Evolutionary conservation across 345 rosid species (phyloP).

Genomic region (Arabis alpina): DNA sequence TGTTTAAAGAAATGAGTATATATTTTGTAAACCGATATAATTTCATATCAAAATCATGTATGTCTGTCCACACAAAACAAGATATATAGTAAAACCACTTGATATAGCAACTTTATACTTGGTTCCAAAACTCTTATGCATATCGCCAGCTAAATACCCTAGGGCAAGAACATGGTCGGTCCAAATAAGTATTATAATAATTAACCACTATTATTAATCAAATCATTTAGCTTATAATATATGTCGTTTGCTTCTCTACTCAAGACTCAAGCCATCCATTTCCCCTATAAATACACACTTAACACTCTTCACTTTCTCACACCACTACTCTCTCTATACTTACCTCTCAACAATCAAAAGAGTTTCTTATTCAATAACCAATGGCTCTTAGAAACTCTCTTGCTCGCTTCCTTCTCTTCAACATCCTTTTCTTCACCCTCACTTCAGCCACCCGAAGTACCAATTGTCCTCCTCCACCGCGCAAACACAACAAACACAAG

Average conservation of each 20-base stretch:
- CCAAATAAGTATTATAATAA: constrained; percentile 26
- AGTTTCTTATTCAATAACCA: constrained; percentile 15
- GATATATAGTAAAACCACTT: constrained; percentile 11
- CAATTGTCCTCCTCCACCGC: constrained; percentile 48
- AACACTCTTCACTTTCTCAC: constrained; percentile 22
- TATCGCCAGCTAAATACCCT: constrained; percentile 40
- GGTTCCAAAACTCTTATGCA: constrained; percentile 23
- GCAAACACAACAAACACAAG: constrained; percentile 41
- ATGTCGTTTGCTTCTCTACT: neutral
- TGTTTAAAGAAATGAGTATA: too few relatives aligned
- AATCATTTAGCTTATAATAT: constrained; percentile 15
- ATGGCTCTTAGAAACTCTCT: constrained; percentile 57
- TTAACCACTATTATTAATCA: constrained; percentile 20
- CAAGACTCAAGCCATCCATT: constrained; percentile 7
- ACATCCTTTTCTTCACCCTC: constrained; percentile 58
- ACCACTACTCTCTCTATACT: constrained; percentile 34
- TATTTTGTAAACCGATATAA: too few relatives aligned
- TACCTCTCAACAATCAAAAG: constrained; percentile 25
- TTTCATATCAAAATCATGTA: too few relatives aligned
- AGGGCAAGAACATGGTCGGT: constrained; percentile 37
- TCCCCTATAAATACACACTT: constrained; percentile 32
- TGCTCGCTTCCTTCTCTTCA: constrained; percentile 56
- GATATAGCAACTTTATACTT: constrained; percentile 20
- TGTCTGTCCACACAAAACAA: too few relatives aligned
- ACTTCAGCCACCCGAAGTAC: constrained; percentile 53